Percentiles rank a stretch among this genome's conserved stretches.
These are phyloP conservation scores for Phaseolus lunatus DNA, from an alignment of 306 rosid genomes.

Conservation along the genomic window DNA sequence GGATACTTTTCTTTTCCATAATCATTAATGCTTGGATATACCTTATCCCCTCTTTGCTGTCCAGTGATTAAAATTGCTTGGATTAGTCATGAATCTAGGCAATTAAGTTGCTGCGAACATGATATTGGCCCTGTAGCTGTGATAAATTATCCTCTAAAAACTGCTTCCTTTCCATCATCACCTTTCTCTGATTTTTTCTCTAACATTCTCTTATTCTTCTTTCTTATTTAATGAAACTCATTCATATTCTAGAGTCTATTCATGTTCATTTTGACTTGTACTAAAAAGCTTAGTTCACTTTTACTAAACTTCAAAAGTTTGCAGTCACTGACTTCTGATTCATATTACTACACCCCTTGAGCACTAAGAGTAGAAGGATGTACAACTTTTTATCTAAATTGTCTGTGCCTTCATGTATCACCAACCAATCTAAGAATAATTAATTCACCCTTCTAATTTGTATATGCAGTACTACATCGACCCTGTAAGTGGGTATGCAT, in stretches of 20 bases:
- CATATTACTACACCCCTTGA: not conserved
- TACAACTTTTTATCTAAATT: constrained; percentile 1
- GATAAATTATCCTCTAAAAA: not conserved
- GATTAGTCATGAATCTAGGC: not conserved
- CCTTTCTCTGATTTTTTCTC: not conserved
- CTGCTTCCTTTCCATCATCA: not conserved
- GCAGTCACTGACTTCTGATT: not conserved
- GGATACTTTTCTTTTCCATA: not conserved
- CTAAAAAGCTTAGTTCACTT: not conserved
- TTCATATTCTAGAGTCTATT: constrained; percentile 17
- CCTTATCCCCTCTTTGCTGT: not conserved
- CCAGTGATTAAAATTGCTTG: not conserved
- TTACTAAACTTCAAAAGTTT: not conserved
- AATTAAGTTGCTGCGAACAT: not conserved
- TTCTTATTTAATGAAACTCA: not conserved
- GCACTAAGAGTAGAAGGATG: constrained; percentile 15
- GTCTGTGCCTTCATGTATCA: constrained; percentile 10
- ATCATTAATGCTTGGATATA: not conserved
- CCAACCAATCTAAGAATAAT: constrained; percentile 6
- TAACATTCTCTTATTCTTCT: not conserved
- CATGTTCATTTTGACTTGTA: not conserved
- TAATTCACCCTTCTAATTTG: constrained; percentile 20
- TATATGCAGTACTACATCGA: constrained; percentile 67
- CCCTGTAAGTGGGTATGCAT: constrained; percentile 64
- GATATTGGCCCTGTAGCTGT: not conserved